A percentile compares a stretch with the other conserved stretches of the same genome.
Conservation (phyloP, 2,329 filamentous ascomycete species). For the Penicillium glabrum region DNA sequence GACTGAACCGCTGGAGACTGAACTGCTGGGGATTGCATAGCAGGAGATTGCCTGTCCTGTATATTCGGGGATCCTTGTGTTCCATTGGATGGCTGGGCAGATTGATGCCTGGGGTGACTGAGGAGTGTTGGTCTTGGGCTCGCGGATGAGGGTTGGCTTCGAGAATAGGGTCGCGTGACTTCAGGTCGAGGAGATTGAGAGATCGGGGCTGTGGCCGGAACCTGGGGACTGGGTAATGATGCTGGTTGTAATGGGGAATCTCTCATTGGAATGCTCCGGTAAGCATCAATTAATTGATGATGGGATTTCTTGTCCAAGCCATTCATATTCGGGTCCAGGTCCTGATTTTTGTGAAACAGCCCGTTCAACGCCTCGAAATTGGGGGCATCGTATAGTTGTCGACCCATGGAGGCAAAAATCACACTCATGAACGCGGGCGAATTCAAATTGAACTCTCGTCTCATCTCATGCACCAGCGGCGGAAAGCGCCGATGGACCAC, state of each 20-base stretch:
- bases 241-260: too few species aligned
- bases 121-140: neutral
- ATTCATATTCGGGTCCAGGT: neutral
- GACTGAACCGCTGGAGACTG: neutral
- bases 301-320: neutral
- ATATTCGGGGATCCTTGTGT: neutral
- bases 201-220: neutral
- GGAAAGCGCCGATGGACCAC: slow-evolving; percentile 47
- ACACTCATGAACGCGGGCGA: slow-evolving; percentile 56
- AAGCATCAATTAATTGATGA: neutral
- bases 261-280: slow-evolving; percentile 8
- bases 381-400: slow-evolving; percentile 21
- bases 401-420: slow-evolving; percentile 47
- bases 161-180: neutral
- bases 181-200: neutral
- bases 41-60: neutral
- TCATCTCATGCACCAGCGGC: slow-evolving; percentile 58
- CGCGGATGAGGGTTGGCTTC: neutral
- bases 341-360: neutral
- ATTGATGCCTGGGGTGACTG: neutral
- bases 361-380: neutral
- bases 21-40: neutral
- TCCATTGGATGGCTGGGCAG: neutral
- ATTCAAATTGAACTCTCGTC: slow-evolving; percentile 46
- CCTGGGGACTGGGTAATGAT: neutral